Conservation (phyloP, 2,329 filamentous ascomycete species). For the Bimuria novae-zelandiae region DNA sequence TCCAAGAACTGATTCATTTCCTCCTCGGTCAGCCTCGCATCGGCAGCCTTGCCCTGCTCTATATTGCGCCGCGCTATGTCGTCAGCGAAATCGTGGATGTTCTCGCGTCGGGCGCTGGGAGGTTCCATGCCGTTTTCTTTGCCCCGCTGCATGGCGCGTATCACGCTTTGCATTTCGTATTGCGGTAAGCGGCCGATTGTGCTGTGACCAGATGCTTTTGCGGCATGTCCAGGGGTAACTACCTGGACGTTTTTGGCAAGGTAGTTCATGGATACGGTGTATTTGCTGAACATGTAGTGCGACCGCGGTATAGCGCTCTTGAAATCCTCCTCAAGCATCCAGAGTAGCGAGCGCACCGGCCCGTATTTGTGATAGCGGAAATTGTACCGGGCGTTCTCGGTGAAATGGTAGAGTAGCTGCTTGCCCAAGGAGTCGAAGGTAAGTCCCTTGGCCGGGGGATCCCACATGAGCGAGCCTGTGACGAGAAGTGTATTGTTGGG, state of each 20-base stretch:
- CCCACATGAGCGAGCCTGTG: slow-evolving; percentile 43
- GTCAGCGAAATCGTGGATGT: slow-evolving; percentile 32
- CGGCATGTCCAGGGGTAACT: slow-evolving; percentile 19
- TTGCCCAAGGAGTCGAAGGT: slow-evolving; percentile 61
- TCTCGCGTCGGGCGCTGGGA: slow-evolving; percentile 31
- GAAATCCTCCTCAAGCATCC: slow-evolving; percentile 68
- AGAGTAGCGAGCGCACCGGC: slow-evolving; percentile 76
- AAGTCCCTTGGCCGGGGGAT: slow-evolving; percentile 51
- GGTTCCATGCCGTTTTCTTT: slow-evolving; percentile 28
- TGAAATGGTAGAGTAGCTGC: slow-evolving; percentile 66
- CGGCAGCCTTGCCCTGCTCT: slow-evolving; percentile 15
- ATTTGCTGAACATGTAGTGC: slow-evolving; percentile 60
- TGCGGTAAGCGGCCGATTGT: slow-evolving; percentile 31
- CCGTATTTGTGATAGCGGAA: slow-evolving; percentile 75
- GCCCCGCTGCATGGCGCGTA: slow-evolving; percentile 27
- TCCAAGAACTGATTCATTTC: slow-evolving; percentile 28
- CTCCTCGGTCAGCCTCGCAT: slow-evolving; percentile 15
- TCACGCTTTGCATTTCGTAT: slow-evolving; percentile 35
- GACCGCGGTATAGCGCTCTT: slow-evolving; percentile 62
- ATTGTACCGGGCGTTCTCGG: slow-evolving; percentile 62
- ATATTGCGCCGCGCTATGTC: slow-evolving; percentile 25
- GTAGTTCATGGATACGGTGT: slow-evolving; percentile 64
- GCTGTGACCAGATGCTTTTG: slow-evolving; percentile 19
- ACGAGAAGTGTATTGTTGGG: slow-evolving; percentile 74
- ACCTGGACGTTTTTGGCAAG: slow-evolving; percentile 59